Percentiles rank a stretch among this genome's conserved stretches.
These are phyloP conservation scores for Trichosanthes truncata DNA, from an alignment of 306 rosid genomes.

Conservation along the genomic window DNA sequence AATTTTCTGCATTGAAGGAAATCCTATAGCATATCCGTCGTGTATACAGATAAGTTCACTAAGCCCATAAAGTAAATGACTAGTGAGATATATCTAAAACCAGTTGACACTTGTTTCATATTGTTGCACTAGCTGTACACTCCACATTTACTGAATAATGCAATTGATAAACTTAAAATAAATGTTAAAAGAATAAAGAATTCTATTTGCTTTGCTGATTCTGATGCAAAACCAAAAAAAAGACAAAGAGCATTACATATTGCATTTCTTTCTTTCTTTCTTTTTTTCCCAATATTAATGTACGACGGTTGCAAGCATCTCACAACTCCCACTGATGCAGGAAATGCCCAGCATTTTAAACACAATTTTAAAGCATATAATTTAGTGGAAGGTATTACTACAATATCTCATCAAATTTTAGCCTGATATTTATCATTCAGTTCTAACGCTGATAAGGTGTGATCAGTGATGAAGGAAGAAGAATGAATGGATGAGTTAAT, in stretches of 20 bases:
- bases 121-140: neutral
- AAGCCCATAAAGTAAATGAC: neutral
- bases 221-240: neutral
- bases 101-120: neutral
- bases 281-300: neutral
- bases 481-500: neutral
- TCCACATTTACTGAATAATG: neutral
- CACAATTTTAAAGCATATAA: neutral
- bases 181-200: neutral
- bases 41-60: neutral
- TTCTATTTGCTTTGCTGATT: neutral
- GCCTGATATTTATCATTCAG: neutral
- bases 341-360: neutral
- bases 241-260: too few species aligned
- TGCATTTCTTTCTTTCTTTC: neutral
- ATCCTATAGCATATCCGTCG: neutral
- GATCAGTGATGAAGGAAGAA: neutral
- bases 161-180: neutral
- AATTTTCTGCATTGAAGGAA: neutral
- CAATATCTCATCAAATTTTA: neutral
- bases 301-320: neutral
- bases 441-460: neutral
- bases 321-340: neutral
- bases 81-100: neutral
- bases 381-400: neutral